Evolutionary conservation across 2,329 filamentous ascomycete genomes (phyloP).

Genomic region (Stenocarpella maydis): DNA sequence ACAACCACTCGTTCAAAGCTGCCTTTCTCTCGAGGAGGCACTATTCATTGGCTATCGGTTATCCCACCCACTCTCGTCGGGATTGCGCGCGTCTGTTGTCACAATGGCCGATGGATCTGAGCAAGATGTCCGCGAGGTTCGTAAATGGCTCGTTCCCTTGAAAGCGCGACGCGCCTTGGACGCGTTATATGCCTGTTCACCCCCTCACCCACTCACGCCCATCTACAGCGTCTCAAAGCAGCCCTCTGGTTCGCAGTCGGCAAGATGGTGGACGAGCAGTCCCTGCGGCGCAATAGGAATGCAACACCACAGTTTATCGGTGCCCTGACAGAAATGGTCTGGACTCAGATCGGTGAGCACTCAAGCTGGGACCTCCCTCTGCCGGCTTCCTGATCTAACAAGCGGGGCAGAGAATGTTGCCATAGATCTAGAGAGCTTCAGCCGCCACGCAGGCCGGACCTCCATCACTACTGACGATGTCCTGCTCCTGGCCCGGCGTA

Average conservation of each 20-base stretch:
- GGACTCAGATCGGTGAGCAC: constrained; percentile 81
- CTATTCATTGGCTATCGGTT: too few species aligned
- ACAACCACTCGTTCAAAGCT: neutral
- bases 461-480: constrained; percentile 89
- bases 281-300: constrained; percentile 76
- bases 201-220: neutral
- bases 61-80: neutral
- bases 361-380: neutral
- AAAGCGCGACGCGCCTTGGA: constrained; percentile 1
- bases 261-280: constrained; percentile 88
- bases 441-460: constrained; percentile 80
- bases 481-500: constrained; percentile 83
- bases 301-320: constrained; percentile 93
- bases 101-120: constrained; percentile 44
- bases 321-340: constrained; percentile 85
- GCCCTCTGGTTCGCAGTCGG: constrained; percentile 86
- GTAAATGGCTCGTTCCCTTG: neutral
- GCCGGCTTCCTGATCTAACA: neutral
- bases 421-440: constrained; percentile 63
- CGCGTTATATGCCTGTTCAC: constrained; percentile 7
- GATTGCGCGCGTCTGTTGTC: neutral
- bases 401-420: constrained; percentile 61
- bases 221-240: constrained; percentile 77
- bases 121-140: constrained; percentile 45
- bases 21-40: neutral